Conservation (phyloP, 1,284 basidiomycete genomes). For the Leccinum ponderosum region DNA sequence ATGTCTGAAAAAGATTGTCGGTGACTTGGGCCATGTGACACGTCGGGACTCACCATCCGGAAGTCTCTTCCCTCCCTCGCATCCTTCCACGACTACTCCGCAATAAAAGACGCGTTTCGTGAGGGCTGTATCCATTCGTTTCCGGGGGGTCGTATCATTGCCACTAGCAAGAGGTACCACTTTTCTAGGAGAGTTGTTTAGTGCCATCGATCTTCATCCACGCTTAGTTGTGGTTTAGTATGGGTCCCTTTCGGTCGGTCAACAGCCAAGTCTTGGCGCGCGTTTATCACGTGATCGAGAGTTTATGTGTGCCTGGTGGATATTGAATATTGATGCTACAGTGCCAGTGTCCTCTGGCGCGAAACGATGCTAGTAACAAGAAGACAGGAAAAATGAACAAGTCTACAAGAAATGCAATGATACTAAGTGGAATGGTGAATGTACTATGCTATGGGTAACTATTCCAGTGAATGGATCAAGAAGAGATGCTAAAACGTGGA, state of each 20-base stretch:
- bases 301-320: not conserved
- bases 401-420: slow-evolving; percentile 17
- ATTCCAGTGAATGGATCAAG: slow-evolving; percentile 9
- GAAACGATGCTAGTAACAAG: not conserved
- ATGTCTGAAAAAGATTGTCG: slow-evolving; percentile 52
- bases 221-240: slow-evolving; percentile 6
- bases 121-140: slow-evolving; percentile 39
- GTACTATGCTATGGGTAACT: slow-evolving; percentile 9
- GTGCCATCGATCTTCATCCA: slow-evolving; percentile 39
- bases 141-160: slow-evolving; percentile 50
- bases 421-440: slow-evolving; percentile 10
- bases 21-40: not conserved
- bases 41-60: slow-evolving; percentile 55
- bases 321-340: not conserved
- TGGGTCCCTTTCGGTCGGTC: not conserved
- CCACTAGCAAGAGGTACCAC: slow-evolving; percentile 66
- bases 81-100: slow-evolving; percentile 78
- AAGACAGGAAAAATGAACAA: not conserved
- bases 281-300: slow-evolving; percentile 30
- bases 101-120: slow-evolving; percentile 80
- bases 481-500: slow-evolving; percentile 2
- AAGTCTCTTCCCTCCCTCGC: slow-evolving; percentile 63
- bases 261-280: not conserved
- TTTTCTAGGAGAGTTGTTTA: slow-evolving; percentile 66
- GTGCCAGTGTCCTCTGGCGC: not conserved